phyloP scores from a whole-genome alignment of 2,329 filamentous ascomycete genomes.

The Elsinoe batatas region DNA sequence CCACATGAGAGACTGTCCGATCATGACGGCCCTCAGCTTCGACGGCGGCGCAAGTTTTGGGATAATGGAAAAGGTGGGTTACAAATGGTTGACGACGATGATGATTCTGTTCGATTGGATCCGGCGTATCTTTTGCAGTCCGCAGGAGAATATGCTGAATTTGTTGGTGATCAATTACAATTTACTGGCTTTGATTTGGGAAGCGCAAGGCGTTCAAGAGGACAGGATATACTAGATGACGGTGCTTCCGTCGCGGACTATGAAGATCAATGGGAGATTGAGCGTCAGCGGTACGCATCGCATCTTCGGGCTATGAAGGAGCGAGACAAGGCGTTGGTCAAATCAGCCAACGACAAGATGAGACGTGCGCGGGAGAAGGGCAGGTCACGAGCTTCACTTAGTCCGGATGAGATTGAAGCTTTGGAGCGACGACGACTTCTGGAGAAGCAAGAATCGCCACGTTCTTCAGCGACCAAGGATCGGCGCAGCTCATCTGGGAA shows the following conservation, averaged over 20 bases:
- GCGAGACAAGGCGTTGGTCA: constrained; percentile 65
- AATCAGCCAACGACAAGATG: constrained; percentile 71
- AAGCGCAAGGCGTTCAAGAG: constrained; percentile 34
- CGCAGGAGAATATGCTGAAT: constrained; percentile 21
- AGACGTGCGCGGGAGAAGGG: constrained; percentile 66
- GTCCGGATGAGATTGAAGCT: constrained; percentile 68
- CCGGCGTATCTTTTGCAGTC: constrained; percentile 26
- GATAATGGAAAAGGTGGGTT: constrained; percentile 11
- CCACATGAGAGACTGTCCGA: constrained; percentile 58
- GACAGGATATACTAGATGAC: constrained; percentile 35
- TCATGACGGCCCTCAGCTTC: constrained; percentile 5
- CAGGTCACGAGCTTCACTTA: constrained; percentile 69
- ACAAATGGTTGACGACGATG: constrained; percentile 34
- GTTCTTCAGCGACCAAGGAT: constrained; percentile 17
- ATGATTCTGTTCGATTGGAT: constrained; percentile 37
- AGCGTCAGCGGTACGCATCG: constrained; percentile 31
- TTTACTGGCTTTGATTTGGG: constrained; percentile 40
- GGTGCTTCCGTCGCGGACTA: constrained; percentile 38
- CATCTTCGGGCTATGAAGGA: constrained; percentile 50
- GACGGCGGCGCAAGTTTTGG: constrained; percentile 11
- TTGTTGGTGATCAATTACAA: constrained; percentile 37
- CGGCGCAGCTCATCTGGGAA: constrained; percentile 20
- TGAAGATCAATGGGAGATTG: constrained; percentile 32
- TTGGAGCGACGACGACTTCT: constrained; percentile 49
- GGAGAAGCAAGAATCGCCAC: constrained; percentile 11